These are phyloP conservation scores for Aspergillus nomiae DNA, from an alignment of 2,329 filamentous ascomycete species.

Conservation along the genomic window DNA sequence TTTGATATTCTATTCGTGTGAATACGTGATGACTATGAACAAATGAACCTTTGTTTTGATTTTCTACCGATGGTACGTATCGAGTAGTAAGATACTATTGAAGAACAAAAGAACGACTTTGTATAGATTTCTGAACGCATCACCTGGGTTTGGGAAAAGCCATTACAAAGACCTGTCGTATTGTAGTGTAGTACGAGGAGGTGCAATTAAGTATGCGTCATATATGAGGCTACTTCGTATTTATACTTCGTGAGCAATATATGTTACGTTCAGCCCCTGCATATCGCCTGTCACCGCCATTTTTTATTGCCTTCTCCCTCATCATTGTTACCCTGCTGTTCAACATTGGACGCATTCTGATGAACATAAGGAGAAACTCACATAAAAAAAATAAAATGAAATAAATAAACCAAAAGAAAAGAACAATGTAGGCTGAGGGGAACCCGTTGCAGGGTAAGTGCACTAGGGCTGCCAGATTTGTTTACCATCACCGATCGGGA, in stretches of 20 bases:
- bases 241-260: background rate
- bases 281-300: background rate
- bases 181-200: background rate
- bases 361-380: background rate
- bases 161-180: background rate
- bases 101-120: background rate
- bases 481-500: constrained; percentile 13
- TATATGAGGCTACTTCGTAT: background rate
- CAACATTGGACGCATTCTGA: background rate
- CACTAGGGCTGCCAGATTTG: constrained; percentile 1
- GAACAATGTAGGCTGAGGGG: too few relatives aligned
- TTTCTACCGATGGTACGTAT: background rate
- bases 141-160: too few relatives aligned
- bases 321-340: background rate
- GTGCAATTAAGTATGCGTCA: background rate
- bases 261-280: background rate
- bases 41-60: background rate
- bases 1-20: background rate
- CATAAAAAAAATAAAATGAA: too few relatives aligned
- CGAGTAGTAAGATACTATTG: background rate
- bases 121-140: background rate
- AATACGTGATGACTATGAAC: background rate
- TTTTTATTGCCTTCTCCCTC: background rate
- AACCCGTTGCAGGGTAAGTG: background rate
- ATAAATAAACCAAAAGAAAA: too few relatives aligned